Conservation (phyloP, 2,329 filamentous ascomycete genomes). For the Fusarium tuaranense region DNA sequence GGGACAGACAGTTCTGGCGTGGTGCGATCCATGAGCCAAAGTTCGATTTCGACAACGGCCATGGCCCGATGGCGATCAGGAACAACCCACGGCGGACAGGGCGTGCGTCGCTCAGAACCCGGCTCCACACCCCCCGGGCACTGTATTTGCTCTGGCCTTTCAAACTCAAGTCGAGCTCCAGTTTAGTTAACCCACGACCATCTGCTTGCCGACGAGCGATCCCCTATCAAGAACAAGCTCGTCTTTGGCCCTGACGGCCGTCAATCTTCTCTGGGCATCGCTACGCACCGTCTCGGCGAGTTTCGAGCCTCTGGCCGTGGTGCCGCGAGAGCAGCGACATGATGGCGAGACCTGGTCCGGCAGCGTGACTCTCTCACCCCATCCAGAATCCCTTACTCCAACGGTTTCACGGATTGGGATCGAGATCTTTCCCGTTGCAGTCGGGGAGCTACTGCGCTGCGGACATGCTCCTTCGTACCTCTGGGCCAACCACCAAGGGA, state of each 20-base stretch:
- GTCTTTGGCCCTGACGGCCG: constrained; percentile 29
- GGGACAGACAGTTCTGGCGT: constrained; percentile 32
- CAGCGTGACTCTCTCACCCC: constrained; percentile 32
- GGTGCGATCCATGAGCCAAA: constrained; percentile 47
- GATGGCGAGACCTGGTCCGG: constrained; percentile 27
- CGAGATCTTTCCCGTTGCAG: constrained; percentile 43
- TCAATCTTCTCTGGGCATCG: constrained; percentile 27
- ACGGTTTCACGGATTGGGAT: constrained; percentile 42
- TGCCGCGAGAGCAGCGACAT: constrained; percentile 5
- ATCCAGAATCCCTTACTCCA: constrained; percentile 6
- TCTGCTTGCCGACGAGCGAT: constrained; percentile 35
- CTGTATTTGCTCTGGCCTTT: constrained; percentile 26
- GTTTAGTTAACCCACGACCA: constrained; percentile 32
- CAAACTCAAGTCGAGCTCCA: constrained; percentile 35
- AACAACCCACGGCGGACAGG: constrained; percentile 39
- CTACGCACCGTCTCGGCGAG: constrained; percentile 32
- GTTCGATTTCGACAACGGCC: constrained; percentile 44
- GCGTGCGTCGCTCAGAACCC: constrained; percentile 21
- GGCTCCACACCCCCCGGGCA: constrained; percentile 28
- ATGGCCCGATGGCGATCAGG: constrained; percentile 45
- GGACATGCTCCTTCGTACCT: constrained; percentile 16
- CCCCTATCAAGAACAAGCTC: constrained; percentile 34
- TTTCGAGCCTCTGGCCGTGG: constrained; percentile 23
- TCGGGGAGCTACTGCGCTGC: constrained; percentile 27
- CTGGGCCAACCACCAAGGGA: constrained; percentile 4